Conservation (phyloP, 148 eudicot species). For the Rhododendron ovatum region DNA sequence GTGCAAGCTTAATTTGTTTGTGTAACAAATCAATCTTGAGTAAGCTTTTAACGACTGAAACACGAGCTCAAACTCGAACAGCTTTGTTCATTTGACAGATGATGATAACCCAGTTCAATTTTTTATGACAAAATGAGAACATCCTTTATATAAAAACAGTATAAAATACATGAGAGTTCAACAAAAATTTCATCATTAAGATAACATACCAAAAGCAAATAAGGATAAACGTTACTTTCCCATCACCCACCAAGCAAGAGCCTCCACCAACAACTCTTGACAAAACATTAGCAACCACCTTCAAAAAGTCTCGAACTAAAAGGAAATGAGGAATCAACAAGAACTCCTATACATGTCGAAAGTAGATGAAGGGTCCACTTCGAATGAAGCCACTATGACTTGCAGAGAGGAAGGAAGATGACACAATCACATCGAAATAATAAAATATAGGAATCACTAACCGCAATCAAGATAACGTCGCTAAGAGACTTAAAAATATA, state of each 20-base stretch:
- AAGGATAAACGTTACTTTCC: no score
- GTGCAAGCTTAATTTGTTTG: background rate
- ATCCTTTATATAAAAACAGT: no score
- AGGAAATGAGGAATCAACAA: background rate
- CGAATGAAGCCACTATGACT: background rate
- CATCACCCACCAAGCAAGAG: no score
- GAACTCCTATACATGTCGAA: background rate
- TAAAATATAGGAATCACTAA: no score
- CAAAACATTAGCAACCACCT: background rate
- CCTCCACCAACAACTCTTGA: background rate
- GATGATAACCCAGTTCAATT: background rate
- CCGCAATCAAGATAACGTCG: no score
- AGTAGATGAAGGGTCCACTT: background rate
- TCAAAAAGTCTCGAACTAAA: background rate
- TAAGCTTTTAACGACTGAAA: no score
- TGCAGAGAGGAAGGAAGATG: background rate
- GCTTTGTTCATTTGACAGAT: no score
- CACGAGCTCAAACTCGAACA: background rate
- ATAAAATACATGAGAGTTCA: no score
- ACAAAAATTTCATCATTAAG: no score
- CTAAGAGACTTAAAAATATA: no score
- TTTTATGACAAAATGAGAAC: no score
- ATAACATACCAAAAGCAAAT: no score
- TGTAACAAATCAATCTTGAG: background rate
- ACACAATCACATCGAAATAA: background rate